Percentiles rank a stretch among this genome's conserved stretches.
Evolutionary conservation across 2,329 filamentous ascomycete genomes (phyloP).

Genomic region (Diaporthe aspalathi): DNA sequence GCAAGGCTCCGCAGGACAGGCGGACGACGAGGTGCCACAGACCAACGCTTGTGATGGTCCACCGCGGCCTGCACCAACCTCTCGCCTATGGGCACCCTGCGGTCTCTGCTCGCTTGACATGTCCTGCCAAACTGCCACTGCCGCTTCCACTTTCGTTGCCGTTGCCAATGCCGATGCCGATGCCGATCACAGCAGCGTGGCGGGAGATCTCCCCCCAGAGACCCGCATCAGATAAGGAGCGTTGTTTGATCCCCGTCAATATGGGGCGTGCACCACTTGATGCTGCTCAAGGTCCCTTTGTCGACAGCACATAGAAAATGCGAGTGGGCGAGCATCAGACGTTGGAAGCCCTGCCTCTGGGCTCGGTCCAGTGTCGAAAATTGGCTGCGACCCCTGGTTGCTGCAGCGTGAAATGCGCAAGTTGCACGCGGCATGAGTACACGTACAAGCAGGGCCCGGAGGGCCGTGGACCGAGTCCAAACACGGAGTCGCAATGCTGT

Average conservation of each 20-base stretch:
- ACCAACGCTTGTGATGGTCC: slow-evolving; percentile 12
- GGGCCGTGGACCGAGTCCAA: not conserved
- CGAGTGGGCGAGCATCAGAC: not conserved
- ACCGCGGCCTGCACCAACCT: not conserved
- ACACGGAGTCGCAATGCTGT: slow-evolving; percentile 1
- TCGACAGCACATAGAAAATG: not conserved
- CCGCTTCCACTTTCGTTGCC: too few relatives aligned
- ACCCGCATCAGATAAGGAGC: slow-evolving; percentile 16
- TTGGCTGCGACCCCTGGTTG: not conserved
- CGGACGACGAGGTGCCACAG: not conserved
- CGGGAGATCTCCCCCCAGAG: slow-evolving; percentile 17
- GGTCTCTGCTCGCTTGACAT: not conserved
- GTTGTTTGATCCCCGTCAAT: not conserved
- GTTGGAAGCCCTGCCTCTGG: not conserved
- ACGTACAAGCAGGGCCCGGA: not conserved
- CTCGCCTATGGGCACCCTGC: not conserved
- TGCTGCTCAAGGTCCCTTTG: not conserved
- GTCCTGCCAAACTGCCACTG: too few relatives aligned
- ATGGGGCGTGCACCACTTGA: slow-evolving; percentile 5
- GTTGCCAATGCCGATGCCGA: not conserved
- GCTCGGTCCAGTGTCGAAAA: not conserved
- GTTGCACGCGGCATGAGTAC: not conserved
- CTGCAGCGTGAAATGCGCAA: not conserved
- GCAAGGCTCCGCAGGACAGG: not conserved
- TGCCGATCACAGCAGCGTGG: slow-evolving; percentile 6